A percentile compares a stretch with the other conserved stretches of the same genome.
Conservation (phyloP, 768 basidiomycete species). For the Multifurca ochricompacta region DNA sequence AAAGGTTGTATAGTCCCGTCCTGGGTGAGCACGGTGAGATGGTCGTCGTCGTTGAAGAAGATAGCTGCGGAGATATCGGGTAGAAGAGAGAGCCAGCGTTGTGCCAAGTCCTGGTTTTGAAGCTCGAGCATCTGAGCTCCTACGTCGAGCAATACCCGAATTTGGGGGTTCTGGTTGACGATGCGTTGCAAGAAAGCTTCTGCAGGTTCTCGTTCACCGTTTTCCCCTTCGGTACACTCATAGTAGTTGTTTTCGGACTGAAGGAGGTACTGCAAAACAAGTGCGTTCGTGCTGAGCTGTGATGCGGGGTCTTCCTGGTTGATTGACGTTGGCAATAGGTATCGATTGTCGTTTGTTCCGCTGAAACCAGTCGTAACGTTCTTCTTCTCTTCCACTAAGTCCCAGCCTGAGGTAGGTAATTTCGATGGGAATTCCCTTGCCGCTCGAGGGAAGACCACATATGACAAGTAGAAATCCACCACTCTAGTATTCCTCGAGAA, state of each 20-base stretch:
- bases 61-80: constrained; percentile 32
- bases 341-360: constrained; percentile 44
- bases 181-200: constrained; percentile 29
- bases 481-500: constrained; percentile 32
- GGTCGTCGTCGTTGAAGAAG: constrained; percentile 30
- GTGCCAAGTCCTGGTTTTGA: constrained; percentile 34
- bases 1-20: constrained; percentile 32
- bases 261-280: constrained; percentile 33
- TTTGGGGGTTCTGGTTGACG: constrained; percentile 28
- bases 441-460: constrained; percentile 42
- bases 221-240: constrained; percentile 1
- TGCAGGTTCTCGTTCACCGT: not conserved
- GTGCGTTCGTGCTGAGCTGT: constrained; percentile 41
- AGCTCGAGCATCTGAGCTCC: constrained; percentile 51
- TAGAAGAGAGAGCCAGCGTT: constrained; percentile 32
- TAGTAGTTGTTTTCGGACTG: constrained; percentile 35
- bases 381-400: constrained; percentile 35
- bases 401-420: constrained; percentile 45
- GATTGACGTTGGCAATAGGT: constrained; percentile 30
- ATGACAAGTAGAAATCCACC: constrained; percentile 40
- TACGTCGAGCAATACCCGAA: constrained; percentile 46
- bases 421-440: constrained; percentile 42
- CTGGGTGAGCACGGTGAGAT: constrained; percentile 29
- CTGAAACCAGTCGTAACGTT: constrained; percentile 42
- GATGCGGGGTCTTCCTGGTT: constrained; percentile 29